These are phyloP conservation scores for Alternaria metachromatica DNA, from an alignment of 2,329 filamentous ascomycete genomes.

Conservation along the genomic window DNA sequence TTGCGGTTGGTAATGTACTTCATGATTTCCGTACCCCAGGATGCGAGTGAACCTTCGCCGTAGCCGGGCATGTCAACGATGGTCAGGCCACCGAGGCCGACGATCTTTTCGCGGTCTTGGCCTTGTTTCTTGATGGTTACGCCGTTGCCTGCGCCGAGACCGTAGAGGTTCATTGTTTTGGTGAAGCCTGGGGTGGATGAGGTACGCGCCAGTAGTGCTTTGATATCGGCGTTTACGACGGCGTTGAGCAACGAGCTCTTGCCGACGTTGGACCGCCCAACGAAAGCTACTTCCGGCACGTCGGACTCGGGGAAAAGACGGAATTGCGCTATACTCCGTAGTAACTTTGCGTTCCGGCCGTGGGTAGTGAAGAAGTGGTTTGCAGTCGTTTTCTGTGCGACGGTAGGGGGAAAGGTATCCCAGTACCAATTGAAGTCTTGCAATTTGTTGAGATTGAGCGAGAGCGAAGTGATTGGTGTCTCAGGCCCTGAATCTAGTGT, in stretches of 20 bases:
- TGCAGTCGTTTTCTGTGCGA: slow-evolving; percentile 50
- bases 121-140: slow-evolving; percentile 30
- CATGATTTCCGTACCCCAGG: slow-evolving; percentile 72
- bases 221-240: slow-evolving; percentile 56
- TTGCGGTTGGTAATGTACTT: slow-evolving; percentile 69
- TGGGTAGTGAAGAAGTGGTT: slow-evolving; percentile 53
- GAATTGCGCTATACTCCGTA: slow-evolving; percentile 68
- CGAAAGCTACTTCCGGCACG: slow-evolving; percentile 68
- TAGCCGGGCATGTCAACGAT: slow-evolving; percentile 77
- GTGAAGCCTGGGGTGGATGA: slow-evolving; percentile 68
- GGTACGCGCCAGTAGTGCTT: slow-evolving; percentile 51
- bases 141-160: slow-evolving; percentile 54
- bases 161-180: slow-evolving; percentile 70
- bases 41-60: slow-evolving; percentile 64
- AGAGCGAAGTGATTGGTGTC: slow-evolving; percentile 4
- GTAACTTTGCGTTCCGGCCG: slow-evolving; percentile 55
- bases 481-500: slow-evolving; percentile 1
- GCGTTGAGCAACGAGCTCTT: slow-evolving; percentile 73
- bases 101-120: slow-evolving; percentile 35
- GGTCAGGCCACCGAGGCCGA: slow-evolving; percentile 56
- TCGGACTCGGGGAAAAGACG: slow-evolving; percentile 62
- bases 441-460: slow-evolving; percentile 8
- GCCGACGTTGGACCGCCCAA: slow-evolving; percentile 74
- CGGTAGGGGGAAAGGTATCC: slow-evolving; percentile 37
- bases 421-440: slow-evolving; percentile 44